These are phyloP conservation scores for Arthroderma sp. DNA, from an alignment of 2,329 filamentous ascomycete species.

Conservation along the genomic window DNA sequence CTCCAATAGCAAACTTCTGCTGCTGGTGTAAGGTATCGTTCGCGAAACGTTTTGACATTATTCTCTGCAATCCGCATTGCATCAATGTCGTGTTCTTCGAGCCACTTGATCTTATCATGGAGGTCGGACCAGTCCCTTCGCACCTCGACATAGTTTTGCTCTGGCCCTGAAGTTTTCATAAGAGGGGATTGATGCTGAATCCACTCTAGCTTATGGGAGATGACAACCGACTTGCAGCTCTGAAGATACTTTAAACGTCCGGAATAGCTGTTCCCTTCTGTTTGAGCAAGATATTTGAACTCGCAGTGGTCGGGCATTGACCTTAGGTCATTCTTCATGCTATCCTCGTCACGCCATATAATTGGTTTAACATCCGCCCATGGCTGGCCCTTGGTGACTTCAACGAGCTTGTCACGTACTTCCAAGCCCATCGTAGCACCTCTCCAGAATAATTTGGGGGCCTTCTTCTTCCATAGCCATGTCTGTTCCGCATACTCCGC, in stretches of 20 bases:
- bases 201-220: slow-evolving; percentile 40
- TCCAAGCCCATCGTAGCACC: slow-evolving; percentile 32
- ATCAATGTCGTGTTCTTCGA: slow-evolving; percentile 33
- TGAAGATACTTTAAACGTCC: slow-evolving; percentile 44
- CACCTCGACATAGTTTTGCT: slow-evolving; percentile 41
- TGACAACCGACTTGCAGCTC: slow-evolving; percentile 39
- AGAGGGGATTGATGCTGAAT: slow-evolving; percentile 35
- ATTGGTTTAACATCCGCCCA: slow-evolving; percentile 38
- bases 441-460: slow-evolving; percentile 34
- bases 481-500: slow-evolving; percentile 30
- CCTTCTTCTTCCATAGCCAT: slow-evolving; percentile 16
- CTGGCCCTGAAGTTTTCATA: slow-evolving; percentile 28
- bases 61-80: slow-evolving; percentile 43
- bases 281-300: slow-evolving; percentile 44
- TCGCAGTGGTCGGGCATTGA: slow-evolving; percentile 40
- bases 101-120: slow-evolving; percentile 31
- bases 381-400: slow-evolving; percentile 27
- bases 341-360: slow-evolving; percentile 31
- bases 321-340: background rate
- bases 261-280: slow-evolving; percentile 44
- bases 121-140: slow-evolving; percentile 47
- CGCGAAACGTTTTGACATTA: slow-evolving; percentile 37
- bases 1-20: slow-evolving; percentile 48
- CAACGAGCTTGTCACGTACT: slow-evolving; percentile 31
- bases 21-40: slow-evolving; percentile 43